Percentiles rank a stretch among this genome's conserved stretches.
phyloP scores from a whole-genome alignment of 176 grass and related monocot species.

The Guadua angustifolia region DNA sequence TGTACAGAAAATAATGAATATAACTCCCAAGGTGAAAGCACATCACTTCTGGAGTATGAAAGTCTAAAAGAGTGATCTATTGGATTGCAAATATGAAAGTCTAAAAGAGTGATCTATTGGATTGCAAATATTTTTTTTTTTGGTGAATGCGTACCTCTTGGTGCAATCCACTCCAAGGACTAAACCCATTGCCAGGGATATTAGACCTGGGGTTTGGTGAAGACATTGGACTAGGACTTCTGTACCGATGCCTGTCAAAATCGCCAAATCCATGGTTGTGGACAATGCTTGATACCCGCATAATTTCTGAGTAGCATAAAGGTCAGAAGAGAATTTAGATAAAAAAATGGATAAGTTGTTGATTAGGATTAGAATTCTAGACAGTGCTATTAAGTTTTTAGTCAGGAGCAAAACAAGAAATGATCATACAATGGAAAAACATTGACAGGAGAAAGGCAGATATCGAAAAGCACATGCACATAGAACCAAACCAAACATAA shows the following conservation, averaged over 20 bases:
- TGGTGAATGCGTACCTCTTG: conserved; percentile 68
- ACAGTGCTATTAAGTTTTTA: conserved; percentile 18
- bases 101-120: conserved; percentile 3
- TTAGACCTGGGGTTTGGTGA: conserved; percentile 77
- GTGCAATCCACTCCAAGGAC: conserved; percentile 66
- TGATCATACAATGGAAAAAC: not conserved
- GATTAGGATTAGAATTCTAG: conserved; percentile 26
- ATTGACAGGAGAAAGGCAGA: conserved; percentile 18
- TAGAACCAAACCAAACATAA: conserved; percentile 1
- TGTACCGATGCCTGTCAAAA: conserved; percentile 64
- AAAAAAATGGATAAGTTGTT: conserved; percentile 23
- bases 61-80: conserved; percentile 14
- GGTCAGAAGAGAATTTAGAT: conserved; percentile 31
- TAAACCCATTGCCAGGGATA: conserved; percentile 63
- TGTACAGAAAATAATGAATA: conserved; percentile 22
- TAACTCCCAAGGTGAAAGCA: conserved; percentile 16
- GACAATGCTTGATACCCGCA: conserved; percentile 76
- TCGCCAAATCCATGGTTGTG: conserved; percentile 69
- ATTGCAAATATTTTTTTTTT: conserved; percentile 16
- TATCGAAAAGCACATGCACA: not conserved
- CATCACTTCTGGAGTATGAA: conserved; percentile 21
- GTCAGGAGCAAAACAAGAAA: conserved; percentile 3
- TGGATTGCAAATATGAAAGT: conserved; percentile 19
- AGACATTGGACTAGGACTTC: conserved; percentile 88
- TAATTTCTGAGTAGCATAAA: conserved; percentile 67